Conservation (phyloP, 2,329 filamentous ascomycete genomes). For the Claviceps capensis region DNA sequence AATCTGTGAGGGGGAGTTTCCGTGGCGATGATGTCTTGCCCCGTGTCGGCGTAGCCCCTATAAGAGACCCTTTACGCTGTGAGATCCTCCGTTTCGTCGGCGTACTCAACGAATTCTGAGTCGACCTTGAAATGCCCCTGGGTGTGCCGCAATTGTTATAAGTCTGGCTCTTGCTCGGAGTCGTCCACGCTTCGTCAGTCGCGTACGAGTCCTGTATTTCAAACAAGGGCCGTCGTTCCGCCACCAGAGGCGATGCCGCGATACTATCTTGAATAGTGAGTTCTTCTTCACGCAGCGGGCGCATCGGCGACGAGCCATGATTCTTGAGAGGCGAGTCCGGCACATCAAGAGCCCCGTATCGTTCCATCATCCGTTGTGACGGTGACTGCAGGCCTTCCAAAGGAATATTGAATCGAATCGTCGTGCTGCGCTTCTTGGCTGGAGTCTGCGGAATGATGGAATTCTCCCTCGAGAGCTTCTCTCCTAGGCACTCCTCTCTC, state of each 20-base stretch:
- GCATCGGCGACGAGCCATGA: constrained; percentile 15
- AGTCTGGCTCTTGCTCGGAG: constrained; percentile 14
- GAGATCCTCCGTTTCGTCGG: not conserved
- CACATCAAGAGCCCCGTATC: constrained; percentile 22
- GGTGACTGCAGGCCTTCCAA: constrained; percentile 26
- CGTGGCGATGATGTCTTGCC: constrained; percentile 7
- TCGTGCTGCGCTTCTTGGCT: constrained; percentile 13
- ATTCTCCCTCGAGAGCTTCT: constrained; percentile 13
- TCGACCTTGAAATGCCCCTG: not conserved
- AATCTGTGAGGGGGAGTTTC: not conserved
- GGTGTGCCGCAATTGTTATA: not conserved
- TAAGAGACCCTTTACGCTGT: constrained; percentile 8
- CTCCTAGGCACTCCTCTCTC: constrained; percentile 12
- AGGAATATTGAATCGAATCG: constrained; percentile 26
- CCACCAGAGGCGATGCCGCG: constrained; percentile 8
- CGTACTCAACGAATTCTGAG: not conserved
- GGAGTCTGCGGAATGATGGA: constrained; percentile 31
- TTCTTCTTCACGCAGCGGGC: constrained; percentile 9
- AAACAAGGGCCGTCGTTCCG: constrained; percentile 14
- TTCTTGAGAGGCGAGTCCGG: constrained; percentile 25
- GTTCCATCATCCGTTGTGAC: constrained; percentile 24
- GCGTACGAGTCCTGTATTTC: constrained; percentile 33
- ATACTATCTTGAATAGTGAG: constrained; percentile 9
- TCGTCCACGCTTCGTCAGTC: constrained; percentile 20
- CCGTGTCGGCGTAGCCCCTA: constrained; percentile 9